phyloP scores from a whole-genome alignment of 768 basidiomycete species.

The Podaxis sp. region DNA sequence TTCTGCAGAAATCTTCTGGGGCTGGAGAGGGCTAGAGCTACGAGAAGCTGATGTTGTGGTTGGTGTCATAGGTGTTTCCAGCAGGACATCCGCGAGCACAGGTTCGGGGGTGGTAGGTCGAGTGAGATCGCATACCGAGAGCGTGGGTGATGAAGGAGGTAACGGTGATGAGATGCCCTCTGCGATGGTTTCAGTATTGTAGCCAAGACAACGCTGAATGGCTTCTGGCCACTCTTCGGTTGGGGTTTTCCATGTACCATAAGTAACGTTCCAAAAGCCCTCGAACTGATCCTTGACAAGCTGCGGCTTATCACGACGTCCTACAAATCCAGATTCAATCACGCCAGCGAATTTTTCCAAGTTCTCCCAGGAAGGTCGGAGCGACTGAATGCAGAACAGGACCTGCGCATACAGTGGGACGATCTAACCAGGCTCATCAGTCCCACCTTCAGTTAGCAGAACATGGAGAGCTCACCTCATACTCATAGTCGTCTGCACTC shows the following conservation, averaged over 20 bases:
- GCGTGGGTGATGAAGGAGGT: conserved; percentile 12
- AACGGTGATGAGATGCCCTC: conserved; percentile 1
- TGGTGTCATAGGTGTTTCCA: conserved; percentile 3
- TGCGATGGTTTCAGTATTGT: conserved; percentile 12
- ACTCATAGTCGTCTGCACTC: conserved; percentile 51
- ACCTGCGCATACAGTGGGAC: conserved; percentile 63
- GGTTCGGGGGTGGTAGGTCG: neutral
- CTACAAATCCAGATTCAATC: conserved; percentile 57
- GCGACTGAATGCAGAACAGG: conserved; percentile 48
- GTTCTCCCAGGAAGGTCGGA: conserved; percentile 39
- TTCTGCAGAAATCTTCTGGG: neutral
- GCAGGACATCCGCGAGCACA: neutral
- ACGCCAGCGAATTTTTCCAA: conserved; percentile 50
- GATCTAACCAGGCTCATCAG: conserved; percentile 37
- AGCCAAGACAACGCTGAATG: conserved; percentile 27
- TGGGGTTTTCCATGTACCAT: conserved; percentile 39
- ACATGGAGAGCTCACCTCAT: conserved; percentile 47
- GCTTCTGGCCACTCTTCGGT: conserved; percentile 52
- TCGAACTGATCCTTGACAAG: conserved; percentile 51
- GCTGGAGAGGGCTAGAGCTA: neutral
- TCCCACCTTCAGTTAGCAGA: neutral
- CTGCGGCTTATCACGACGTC: conserved; percentile 47
- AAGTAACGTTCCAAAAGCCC: conserved; percentile 62
- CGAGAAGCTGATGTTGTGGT: neutral
- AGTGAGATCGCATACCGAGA: conserved; percentile 1